A percentile compares a stretch with the other conserved stretches of the same genome.
Evolutionary conservation across 2,329 filamentous ascomycete genomes (phyloP).

Genomic region (Cercospora sp.): DNA sequence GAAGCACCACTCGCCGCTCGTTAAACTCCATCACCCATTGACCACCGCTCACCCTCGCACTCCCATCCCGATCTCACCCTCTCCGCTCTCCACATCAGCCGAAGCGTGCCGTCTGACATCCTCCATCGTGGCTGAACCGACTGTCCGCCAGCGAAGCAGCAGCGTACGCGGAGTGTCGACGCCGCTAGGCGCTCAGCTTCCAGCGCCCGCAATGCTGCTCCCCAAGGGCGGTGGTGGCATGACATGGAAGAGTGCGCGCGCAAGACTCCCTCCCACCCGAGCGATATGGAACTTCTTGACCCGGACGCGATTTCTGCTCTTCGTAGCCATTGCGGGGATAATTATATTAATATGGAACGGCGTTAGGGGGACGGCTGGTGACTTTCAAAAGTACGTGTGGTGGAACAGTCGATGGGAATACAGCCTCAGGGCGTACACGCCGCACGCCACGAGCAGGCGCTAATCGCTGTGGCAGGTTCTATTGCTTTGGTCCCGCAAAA

Average conservation of each 20-base stretch:
- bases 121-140: conserved; percentile 20
- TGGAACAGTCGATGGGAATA: neutral
- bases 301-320: conserved; percentile 73
- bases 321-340: conserved; percentile 67
- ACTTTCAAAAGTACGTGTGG: conserved; percentile 79
- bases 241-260: conserved; percentile 87
- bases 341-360: conserved; percentile 85
- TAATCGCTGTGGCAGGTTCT: conserved; percentile 67
- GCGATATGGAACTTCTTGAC: conserved; percentile 64
- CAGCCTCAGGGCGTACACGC: neutral
- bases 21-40: conserved; percentile 2
- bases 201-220: conserved; percentile 67
- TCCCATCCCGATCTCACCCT: neutral
- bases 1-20: conserved; percentile 12
- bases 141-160: conserved; percentile 22
- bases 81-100: neutral
- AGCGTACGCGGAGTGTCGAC: conserved; percentile 19
- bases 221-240: conserved; percentile 85
- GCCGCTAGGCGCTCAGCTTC: conserved; percentile 17
- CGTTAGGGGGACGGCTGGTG: conserved; percentile 73
- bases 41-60: conserved; percentile 11
- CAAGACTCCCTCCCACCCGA: conserved; percentile 74
- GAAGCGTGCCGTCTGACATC: neutral
- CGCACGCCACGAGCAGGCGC: conserved; percentile 15
- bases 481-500: conserved; percentile 94